Percentiles rank a stretch among this genome's conserved stretches.
phyloP scores from a whole-genome alignment of 208 protist species.

The Trypanosoma caninum region DNA sequence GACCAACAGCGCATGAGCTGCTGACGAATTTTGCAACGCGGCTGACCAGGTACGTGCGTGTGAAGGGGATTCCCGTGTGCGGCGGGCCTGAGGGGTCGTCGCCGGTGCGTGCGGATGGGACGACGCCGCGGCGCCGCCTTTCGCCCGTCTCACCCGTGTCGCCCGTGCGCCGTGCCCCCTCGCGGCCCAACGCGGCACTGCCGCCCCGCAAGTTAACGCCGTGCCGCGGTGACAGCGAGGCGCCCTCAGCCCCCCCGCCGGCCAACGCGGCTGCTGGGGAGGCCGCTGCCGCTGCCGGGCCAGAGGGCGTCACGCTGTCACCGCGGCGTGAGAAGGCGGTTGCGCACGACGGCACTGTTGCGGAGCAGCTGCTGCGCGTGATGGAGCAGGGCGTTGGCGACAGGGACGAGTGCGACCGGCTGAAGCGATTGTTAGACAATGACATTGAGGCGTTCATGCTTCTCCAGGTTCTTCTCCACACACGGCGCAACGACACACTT shows the following conservation, averaged over 20 bases:
- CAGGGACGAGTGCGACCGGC: background rate
- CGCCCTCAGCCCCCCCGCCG: background rate
- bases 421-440: constrained; percentile 20
- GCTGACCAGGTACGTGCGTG: constrained; percentile 33
- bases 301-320: no score
- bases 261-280: background rate
- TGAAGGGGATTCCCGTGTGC: constrained; percentile 41
- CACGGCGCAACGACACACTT: constrained; percentile 10
- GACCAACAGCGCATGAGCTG: constrained; percentile 54
- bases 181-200: background rate
- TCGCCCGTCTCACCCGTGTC: constrained; percentile 19
- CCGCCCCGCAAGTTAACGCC: background rate
- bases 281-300: background rate
- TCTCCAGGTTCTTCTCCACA: constrained; percentile 29
- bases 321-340: background rate
- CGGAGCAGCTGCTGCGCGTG: constrained; percentile 15
- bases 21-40: constrained; percentile 39
- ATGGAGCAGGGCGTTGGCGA: constrained; percentile 1
- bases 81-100: constrained; percentile 3
- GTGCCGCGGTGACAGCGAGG: background rate
- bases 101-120: constrained; percentile 1
- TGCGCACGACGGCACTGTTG: background rate
- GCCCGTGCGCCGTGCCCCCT: constrained; percentile 3
- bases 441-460: constrained; percentile 31
- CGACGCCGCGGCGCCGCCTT: constrained; percentile 15